These are phyloP conservation scores for Canariomyces notabilis DNA, from an alignment of 2,329 filamentous ascomycete species.

Conservation along the genomic window DNA sequence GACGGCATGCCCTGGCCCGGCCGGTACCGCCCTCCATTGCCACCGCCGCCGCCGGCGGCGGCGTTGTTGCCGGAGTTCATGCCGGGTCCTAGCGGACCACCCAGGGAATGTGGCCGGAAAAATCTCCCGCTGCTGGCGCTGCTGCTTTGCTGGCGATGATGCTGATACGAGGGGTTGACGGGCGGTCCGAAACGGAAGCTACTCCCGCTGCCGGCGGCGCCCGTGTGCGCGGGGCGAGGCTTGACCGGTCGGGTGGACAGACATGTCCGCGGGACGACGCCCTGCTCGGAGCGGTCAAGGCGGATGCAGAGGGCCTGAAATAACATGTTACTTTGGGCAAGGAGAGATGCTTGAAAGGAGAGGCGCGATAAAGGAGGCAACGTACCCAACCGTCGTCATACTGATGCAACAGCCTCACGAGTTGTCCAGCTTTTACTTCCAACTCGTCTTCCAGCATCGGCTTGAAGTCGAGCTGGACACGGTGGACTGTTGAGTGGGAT, in stretches of 20 bases:
- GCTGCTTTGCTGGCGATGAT: slow-evolving; percentile 32
- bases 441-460: slow-evolving; percentile 92
- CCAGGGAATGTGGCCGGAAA: background rate
- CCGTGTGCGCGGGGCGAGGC: slow-evolving; percentile 58
- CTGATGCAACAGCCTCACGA: slow-evolving; percentile 86
- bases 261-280: slow-evolving; percentile 89
- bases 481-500: slow-evolving; percentile 65
- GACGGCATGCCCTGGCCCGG: too few relatives aligned
- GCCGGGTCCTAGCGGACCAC: background rate
- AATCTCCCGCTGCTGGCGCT: background rate
- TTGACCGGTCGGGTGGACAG: slow-evolving; percentile 89
- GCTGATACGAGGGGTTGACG: slow-evolving; percentile 43
- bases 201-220: slow-evolving; percentile 19
- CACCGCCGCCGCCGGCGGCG: too few relatives aligned
- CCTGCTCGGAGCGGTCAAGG: slow-evolving; percentile 85
- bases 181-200: slow-evolving; percentile 36
- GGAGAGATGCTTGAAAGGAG: background rate
- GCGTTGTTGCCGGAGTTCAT: background rate
- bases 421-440: slow-evolving; percentile 70
- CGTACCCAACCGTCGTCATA: slow-evolving; percentile 98
- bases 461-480: slow-evolving; percentile 90
- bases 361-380: slow-evolving; percentile 26
- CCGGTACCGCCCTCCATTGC: too few relatives aligned
- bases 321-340: background rate
- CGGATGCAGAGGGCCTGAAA: slow-evolving; percentile 83